phyloP scores from a whole-genome alignment of 768 basidiomycete genomes.

The Cyathus striatus region DNA sequence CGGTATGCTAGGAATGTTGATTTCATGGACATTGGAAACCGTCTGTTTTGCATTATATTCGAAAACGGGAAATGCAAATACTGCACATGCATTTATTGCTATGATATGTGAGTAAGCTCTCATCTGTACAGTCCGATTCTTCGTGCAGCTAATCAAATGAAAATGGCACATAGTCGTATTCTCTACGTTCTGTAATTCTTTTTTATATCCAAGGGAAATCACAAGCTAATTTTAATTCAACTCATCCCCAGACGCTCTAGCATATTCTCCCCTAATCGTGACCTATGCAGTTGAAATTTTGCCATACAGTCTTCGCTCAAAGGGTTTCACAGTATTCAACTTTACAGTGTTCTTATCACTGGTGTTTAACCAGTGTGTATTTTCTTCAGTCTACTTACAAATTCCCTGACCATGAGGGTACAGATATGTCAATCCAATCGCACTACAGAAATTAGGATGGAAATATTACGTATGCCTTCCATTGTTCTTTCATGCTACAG shows the following conservation, averaged over 20 bases:
- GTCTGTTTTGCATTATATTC: conserved; percentile 37
- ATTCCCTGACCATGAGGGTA: neutral
- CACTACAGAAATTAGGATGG: neutral
- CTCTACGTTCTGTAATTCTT: neutral
- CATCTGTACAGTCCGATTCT: neutral
- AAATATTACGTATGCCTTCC: neutral
- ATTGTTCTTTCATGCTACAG: neutral
- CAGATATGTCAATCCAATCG: conserved; percentile 12
- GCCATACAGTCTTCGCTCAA: conserved; percentile 10
- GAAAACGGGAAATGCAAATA: conserved; percentile 28
- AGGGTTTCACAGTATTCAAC: conserved; percentile 11
- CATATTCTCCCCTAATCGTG: neutral
- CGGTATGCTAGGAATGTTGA: conserved; percentile 35
- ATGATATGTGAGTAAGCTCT: conserved; percentile 24
- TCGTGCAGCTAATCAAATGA: neutral
- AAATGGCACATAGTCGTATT: neutral
- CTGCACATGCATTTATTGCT: conserved; percentile 54
- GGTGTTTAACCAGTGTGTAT: conserved; percentile 10
- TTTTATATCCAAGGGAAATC: no score
- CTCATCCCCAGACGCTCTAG: neutral
- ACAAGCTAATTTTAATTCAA: neutral
- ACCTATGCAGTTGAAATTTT: conserved; percentile 13
- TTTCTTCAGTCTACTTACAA: neutral
- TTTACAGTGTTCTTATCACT: conserved; percentile 11
- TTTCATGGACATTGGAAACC: conserved; percentile 55